These are phyloP conservation scores for Verticillium zaregamsianum DNA, from an alignment of 2,329 filamentous ascomycete genomes.

Conservation along the genomic window DNA sequence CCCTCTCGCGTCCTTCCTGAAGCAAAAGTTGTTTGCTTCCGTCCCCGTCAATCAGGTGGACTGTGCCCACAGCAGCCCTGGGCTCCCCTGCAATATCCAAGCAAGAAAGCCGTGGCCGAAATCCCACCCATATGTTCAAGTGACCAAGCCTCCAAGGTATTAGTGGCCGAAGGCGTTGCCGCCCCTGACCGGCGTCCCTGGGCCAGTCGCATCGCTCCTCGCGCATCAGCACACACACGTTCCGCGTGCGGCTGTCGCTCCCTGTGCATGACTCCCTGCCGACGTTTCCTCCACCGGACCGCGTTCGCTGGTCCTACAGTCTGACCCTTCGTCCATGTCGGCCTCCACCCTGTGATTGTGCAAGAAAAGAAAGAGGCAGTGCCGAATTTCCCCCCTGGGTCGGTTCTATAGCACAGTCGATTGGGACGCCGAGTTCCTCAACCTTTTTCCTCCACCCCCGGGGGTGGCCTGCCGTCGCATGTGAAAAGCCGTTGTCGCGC, in stretches of 20 bases:
- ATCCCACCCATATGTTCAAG: neutral
- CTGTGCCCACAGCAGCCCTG: neutral
- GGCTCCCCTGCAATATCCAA: neutral
- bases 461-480: neutral
- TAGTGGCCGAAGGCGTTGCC: neutral
- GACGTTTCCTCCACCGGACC: neutral
- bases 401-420: neutral
- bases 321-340: neutral
- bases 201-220: neutral
- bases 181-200: neutral
- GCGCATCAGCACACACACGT: neutral
- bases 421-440: neutral
- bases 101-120: neutral
- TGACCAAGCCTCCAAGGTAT: neutral
- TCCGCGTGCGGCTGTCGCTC: neutral
- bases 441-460: constrained; percentile 4
- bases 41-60: neutral
- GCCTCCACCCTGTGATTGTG: neutral
- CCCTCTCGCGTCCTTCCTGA: neutral
- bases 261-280: neutral
- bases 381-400: neutral
- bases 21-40: neutral
- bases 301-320: neutral
- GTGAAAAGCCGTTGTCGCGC: constrained; percentile 15
- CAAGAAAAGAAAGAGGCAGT: neutral